Evolutionary conservation across 2,329 filamentous ascomycete species (phyloP).

Genomic region (Xylariales sp.): DNA sequence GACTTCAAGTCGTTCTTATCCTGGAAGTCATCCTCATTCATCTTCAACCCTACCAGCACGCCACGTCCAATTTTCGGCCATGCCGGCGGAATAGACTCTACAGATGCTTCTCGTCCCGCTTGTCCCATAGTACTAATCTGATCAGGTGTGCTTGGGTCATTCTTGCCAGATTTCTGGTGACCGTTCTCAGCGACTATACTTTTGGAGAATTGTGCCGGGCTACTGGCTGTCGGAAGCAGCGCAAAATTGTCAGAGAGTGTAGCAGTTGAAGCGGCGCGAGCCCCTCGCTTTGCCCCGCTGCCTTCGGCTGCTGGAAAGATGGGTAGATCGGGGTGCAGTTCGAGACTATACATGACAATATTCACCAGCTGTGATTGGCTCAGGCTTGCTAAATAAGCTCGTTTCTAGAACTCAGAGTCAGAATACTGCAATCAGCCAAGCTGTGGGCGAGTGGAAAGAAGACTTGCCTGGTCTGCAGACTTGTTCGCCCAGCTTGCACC

Average conservation of each 20-base stretch:
- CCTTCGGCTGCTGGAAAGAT: conserved; percentile 49
- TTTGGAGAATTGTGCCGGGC: conserved; percentile 26
- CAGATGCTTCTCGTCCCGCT: conserved; percentile 18
- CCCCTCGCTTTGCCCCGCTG: conserved; percentile 11
- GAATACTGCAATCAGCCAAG: not conserved
- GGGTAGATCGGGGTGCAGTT: conserved; percentile 59
- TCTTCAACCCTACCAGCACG: conserved; percentile 19
- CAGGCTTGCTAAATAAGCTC: conserved; percentile 57
- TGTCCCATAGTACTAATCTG: conserved; percentile 5
- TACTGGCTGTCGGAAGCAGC: not conserved
- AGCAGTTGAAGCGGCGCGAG: conserved; percentile 14
- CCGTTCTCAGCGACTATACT: conserved; percentile 12
- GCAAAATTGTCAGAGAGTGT: conserved; percentile 15
- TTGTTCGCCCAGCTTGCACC: conserved; percentile 33
- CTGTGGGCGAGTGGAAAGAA: not conserved
- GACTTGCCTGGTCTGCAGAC: conserved; percentile 33
- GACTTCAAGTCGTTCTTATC: conserved; percentile 27
- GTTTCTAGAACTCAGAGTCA: conserved; percentile 40
- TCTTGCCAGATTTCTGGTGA: conserved; percentile 6
- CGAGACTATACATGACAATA: conserved; percentile 58
- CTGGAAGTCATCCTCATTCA: conserved; percentile 22
- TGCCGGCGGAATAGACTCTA: conserved; percentile 22
- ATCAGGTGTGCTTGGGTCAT: not conserved
- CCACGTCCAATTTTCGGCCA: conserved; percentile 26
- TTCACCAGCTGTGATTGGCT: conserved; percentile 59